phyloP scores from a whole-genome alignment of 139 green algal species.

The Dunaliella primolecta region DNA sequence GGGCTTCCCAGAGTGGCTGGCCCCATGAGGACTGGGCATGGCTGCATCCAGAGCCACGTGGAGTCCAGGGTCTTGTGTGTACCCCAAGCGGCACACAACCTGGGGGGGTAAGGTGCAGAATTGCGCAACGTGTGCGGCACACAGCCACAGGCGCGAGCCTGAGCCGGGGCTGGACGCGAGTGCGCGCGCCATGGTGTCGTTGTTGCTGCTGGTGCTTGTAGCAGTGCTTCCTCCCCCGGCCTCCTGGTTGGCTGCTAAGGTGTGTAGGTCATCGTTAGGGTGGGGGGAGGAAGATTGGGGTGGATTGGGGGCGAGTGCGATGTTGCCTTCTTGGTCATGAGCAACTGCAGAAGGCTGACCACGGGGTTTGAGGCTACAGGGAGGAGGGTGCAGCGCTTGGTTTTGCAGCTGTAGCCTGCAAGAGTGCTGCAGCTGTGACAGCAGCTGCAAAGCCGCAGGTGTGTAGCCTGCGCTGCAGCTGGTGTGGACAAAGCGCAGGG shows the following conservation, averaged over 20 bases:
- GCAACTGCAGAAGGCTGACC: no score
- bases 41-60: no score
- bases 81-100: conserved; percentile 2
- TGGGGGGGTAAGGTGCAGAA: background rate
- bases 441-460: background rate
- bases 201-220: no score
- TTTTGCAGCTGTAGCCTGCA: no score
- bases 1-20: no score
- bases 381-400: no score
- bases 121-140: background rate
- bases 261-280: background rate
- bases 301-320: background rate
- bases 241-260: background rate
- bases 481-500: conserved; percentile 2
- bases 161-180: background rate
- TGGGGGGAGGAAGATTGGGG: no score
- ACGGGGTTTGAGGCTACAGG: no score
- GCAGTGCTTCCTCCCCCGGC: background rate
- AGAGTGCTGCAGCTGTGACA: background rate
- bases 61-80: no score
- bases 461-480: background rate
- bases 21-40: no score
- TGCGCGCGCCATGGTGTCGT: background rate
- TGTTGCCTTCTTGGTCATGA: no score
- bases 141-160: background rate